phyloP scores from a whole-genome alignment of 805 yeast species.

The Nakazawaea ishiwadae region DNA sequence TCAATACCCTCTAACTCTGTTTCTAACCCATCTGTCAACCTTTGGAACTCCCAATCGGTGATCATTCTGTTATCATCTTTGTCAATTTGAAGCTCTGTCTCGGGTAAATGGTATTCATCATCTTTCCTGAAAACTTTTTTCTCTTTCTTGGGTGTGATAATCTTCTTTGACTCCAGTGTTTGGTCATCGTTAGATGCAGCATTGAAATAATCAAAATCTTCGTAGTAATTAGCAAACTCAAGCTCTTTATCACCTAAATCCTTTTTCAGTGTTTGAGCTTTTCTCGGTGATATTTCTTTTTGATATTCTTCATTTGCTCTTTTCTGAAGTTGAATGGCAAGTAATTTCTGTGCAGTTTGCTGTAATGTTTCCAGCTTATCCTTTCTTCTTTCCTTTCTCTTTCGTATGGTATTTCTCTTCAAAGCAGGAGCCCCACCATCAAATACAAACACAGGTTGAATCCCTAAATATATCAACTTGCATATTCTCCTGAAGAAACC shows the following conservation, averaged over 20 bases:
- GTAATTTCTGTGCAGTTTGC: conserved; percentile 72
- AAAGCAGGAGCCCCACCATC: conserved; percentile 92
- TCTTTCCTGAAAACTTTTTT: conserved; percentile 38
- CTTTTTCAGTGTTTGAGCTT: conserved; percentile 8
- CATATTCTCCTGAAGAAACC: conserved; percentile 95
- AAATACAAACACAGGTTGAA: conserved; percentile 84
- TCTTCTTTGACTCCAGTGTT: conserved; percentile 1
- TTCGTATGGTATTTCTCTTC: conserved; percentile 71
- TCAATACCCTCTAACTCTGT: conserved; percentile 65
- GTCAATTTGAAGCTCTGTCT: conserved; percentile 48
- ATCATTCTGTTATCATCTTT: conserved; percentile 67
- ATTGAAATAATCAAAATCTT: conserved; percentile 8
- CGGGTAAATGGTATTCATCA: conserved; percentile 88
- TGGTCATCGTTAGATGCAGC: not conserved
- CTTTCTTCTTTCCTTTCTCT: conserved; percentile 68
- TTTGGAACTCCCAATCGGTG: conserved; percentile 66
- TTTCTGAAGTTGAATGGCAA: conserved; percentile 75
- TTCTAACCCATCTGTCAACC: conserved; percentile 50
- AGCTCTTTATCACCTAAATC: conserved; percentile 23
- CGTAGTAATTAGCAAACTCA: conserved; percentile 11
- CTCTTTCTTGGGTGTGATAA: conserved; percentile 15
- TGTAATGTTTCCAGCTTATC: conserved; percentile 68
- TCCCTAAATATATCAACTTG: conserved; percentile 82
- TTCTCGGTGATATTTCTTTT: conserved; percentile 2
- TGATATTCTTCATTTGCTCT: conserved; percentile 29